Conservation (phyloP, 306 rosid species). For the Argentina anserina region DNA sequence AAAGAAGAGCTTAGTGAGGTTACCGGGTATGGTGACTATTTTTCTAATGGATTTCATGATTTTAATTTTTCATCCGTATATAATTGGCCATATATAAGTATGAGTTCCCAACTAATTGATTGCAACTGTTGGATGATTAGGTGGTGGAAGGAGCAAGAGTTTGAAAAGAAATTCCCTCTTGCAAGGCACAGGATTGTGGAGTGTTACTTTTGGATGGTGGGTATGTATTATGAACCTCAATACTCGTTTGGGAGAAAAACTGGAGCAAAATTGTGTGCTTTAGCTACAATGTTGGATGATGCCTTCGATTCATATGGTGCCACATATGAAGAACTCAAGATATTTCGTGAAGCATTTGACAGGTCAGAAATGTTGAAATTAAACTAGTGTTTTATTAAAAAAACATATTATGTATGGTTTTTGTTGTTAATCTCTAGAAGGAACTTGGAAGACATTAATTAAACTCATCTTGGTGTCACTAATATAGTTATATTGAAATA, state of each 20-base stretch:
- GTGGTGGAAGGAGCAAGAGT: conserved; percentile 46
- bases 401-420: too few relatives aligned
- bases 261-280: conserved; percentile 4
- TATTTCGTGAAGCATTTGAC: conserved; percentile 4
- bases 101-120: not conserved
- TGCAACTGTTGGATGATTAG: not conserved
- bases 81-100: not conserved
- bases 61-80: not conserved
- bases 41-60: not conserved
- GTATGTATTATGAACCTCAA: conserved; percentile 12
- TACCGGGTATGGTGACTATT: conserved; percentile 4
- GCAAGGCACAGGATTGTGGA: conserved; percentile 41
- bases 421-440: too few relatives aligned
- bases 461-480: too few relatives aligned
- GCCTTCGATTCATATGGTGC: conserved; percentile 28
- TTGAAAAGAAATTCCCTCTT: conserved; percentile 17
- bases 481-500: too few relatives aligned
- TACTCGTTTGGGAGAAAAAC: conserved; percentile 27
- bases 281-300: conserved; percentile 32
- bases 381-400: too few relatives aligned
- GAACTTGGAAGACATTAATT: too few relatives aligned
- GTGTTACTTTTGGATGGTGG: conserved; percentile 28
- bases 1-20: conserved; percentile 22
- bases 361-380: not conserved
- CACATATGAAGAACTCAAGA: conserved; percentile 14